Evolutionary conservation across 805 yeast species (phyloP).

Genomic region (Candida sanyiensis): DNA sequence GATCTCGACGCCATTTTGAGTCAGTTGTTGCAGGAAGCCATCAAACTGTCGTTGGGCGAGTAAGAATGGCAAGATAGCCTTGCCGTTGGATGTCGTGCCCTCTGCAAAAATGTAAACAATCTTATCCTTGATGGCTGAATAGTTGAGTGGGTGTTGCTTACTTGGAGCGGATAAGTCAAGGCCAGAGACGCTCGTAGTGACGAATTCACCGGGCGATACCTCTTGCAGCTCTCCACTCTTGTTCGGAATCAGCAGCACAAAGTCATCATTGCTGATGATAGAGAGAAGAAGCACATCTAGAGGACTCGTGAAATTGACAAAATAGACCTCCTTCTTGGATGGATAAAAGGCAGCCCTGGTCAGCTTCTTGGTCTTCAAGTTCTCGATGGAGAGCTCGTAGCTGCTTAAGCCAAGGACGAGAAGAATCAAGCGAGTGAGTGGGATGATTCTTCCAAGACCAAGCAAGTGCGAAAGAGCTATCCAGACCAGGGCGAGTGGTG

Average conservation of each 20-base stretch:
- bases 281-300: constrained; percentile 39
- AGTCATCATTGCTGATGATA: constrained; percentile 23
- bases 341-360: constrained; percentile 29
- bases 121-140: constrained; percentile 30
- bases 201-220: constrained; percentile 27
- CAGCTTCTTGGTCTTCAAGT: constrained; percentile 16
- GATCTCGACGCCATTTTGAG: not conserved
- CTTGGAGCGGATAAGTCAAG: not conserved
- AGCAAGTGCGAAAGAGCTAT: constrained; percentile 11
- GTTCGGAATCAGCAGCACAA: constrained; percentile 33
- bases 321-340: constrained; percentile 32
- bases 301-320: constrained; percentile 45
- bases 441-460: not conserved
- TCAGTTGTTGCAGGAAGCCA: constrained; percentile 12
- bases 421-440: constrained; percentile 16
- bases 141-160: constrained; percentile 8
- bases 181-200: constrained; percentile 24
- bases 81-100: constrained; percentile 84
- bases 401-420: constrained; percentile 13
- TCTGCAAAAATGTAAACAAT: constrained; percentile 60
- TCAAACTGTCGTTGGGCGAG: constrained; percentile 21
- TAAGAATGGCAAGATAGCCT: constrained; percentile 59
- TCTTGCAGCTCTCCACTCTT: constrained; percentile 26
- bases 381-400: constrained; percentile 19
- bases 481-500: constrained; percentile 26